Percentiles rank a stretch among this genome's conserved stretches.
These are phyloP conservation scores for Priceomyces haplophilus DNA, from an alignment of 805 yeast species.

Conservation along the genomic window DNA sequence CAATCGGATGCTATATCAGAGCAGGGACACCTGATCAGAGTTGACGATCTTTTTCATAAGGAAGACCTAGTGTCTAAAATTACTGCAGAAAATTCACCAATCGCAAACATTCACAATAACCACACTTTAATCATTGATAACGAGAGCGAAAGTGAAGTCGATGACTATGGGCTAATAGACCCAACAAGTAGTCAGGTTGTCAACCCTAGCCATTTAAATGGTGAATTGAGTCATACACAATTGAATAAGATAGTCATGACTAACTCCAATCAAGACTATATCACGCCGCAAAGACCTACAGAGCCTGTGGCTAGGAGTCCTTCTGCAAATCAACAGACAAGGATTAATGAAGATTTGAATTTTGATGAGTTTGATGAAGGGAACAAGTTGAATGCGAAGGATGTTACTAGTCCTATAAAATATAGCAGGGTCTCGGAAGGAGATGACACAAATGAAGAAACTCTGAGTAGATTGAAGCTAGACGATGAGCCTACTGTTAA, in stretches of 20 bases:
- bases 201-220: slow-evolving; percentile 10
- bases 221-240: slow-evolving; percentile 16
- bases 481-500: slow-evolving; percentile 30
- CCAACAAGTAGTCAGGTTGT: slow-evolving; percentile 19
- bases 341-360: slow-evolving; percentile 18
- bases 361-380: slow-evolving; percentile 11
- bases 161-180: slow-evolving; percentile 20
- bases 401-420: slow-evolving; percentile 26
- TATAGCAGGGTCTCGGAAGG: slow-evolving; percentile 6
- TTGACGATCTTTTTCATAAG: slow-evolving; percentile 21
- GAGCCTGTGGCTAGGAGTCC: slow-evolving; percentile 32
- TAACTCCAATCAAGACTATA: slow-evolving; percentile 15
- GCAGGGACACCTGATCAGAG: slow-evolving; percentile 12
- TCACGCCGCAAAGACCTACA: slow-evolving; percentile 30
- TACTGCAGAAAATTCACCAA: slow-evolving; percentile 11
- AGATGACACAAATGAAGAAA: slow-evolving; percentile 11
- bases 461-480: slow-evolving; percentile 3
- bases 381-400: slow-evolving; percentile 13
- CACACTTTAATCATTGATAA: slow-evolving; percentile 17
- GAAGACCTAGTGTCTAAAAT: slow-evolving; percentile 23
- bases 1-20: not conserved
- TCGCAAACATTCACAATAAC: not conserved
- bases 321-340: slow-evolving; percentile 20
- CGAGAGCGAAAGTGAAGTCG: slow-evolving; percentile 26
- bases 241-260: slow-evolving; percentile 13